phyloP scores from a whole-genome alignment of 257 asterid genomes.

The Pogostemon cablin region DNA sequence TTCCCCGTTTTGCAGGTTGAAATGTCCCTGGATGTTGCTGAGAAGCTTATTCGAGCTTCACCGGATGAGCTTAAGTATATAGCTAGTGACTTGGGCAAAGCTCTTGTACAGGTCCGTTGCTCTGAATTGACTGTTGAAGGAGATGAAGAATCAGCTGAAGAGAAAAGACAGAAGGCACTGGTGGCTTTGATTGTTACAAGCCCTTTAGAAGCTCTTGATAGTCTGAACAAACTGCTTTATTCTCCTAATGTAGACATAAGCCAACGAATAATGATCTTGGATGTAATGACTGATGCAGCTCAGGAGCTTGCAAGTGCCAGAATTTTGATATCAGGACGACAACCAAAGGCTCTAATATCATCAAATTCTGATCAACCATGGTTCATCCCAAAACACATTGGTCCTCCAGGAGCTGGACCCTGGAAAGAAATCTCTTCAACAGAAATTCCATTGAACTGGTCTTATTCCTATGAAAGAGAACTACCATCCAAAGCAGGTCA shows the following conservation, averaged over 20 bases:
- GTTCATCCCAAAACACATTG: constrained; percentile 69
- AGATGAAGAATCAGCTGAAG: constrained; percentile 91
- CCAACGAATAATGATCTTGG: constrained; percentile 91
- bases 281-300: constrained; percentile 86
- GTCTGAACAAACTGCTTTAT: constrained; percentile 71
- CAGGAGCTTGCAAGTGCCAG: constrained; percentile 77
- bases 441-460: constrained; percentile 77
- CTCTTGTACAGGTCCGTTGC: constrained; percentile 84
- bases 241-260: constrained; percentile 86
- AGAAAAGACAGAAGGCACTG: constrained; percentile 76
- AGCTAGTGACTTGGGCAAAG: constrained; percentile 75
- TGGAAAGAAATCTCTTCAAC: constrained; percentile 84
- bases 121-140: constrained; percentile 76
- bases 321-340: constrained; percentile 46
- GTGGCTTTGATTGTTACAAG: constrained; percentile 71
- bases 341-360: constrained; percentile 50
- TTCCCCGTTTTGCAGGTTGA: constrained; percentile 65
- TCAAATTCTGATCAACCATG: constrained; percentile 73
- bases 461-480: constrained; percentile 89
- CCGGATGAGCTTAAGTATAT: constrained; percentile 86
- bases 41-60: constrained; percentile 88
- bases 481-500: constrained; percentile 65
- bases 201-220: constrained; percentile 78
- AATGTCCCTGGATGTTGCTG: constrained; percentile 84
- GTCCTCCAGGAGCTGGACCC: constrained; percentile 75